Percentiles rank a stretch among this genome's conserved stretches.
These are phyloP conservation scores for Podila minutissima DNA, from an alignment of 192 early-diverging fungal species.

Conservation along the genomic window DNA sequence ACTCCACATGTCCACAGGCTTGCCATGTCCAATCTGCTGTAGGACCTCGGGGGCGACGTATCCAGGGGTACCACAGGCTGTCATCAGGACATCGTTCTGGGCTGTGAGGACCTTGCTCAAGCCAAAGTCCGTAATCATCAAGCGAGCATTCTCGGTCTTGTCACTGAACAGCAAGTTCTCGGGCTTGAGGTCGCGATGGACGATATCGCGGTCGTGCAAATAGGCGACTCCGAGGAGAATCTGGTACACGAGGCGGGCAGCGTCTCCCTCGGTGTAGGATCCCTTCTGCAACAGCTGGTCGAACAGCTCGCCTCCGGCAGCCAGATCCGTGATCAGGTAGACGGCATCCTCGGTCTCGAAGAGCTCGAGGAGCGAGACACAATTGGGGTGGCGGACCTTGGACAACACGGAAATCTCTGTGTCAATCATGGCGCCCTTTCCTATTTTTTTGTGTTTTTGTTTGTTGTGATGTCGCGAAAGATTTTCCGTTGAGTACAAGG, in stretches of 20 bases:
- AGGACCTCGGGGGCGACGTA: conserved; percentile 92
- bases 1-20: conserved; percentile 95
- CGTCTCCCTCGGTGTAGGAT: conserved; percentile 84
- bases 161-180: conserved; percentile 88
- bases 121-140: conserved; percentile 94
- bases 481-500: conserved; percentile 1
- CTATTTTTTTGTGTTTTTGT: conserved; percentile 28
- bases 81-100: conserved; percentile 83
- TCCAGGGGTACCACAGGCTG: conserved; percentile 91
- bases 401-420: conserved; percentile 78
- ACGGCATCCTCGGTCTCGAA: conserved; percentile 79
- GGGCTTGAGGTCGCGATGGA: conserved; percentile 88
- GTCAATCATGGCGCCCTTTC: conserved; percentile 69
- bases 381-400: conserved; percentile 83
- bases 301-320: conserved; percentile 91
- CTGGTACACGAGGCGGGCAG: conserved; percentile 76
- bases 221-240: conserved; percentile 87
- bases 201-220: conserved; percentile 86
- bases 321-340: conserved; percentile 78
- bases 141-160: conserved; percentile 62
- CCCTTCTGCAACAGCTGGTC: conserved; percentile 79
- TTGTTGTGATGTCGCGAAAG: not conserved
- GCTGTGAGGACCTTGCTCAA: conserved; percentile 76
- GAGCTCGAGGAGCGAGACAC: conserved; percentile 81
- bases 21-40: conserved; percentile 86